Conservation (phyloP, 2,329 filamentous ascomycete genomes). For the Fusarium miscanthi region DNA sequence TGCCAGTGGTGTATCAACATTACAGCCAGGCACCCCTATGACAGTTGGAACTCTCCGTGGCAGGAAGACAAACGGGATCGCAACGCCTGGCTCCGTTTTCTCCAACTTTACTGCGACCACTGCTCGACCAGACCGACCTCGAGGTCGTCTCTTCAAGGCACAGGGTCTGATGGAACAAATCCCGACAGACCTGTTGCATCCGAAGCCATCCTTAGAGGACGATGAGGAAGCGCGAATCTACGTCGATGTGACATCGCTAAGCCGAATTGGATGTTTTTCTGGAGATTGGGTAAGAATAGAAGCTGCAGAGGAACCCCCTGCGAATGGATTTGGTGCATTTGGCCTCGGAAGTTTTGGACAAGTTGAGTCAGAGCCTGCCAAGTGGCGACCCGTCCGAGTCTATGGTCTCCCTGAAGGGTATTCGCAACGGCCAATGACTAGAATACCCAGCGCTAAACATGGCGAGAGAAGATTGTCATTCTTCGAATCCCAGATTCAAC, state of each 20-base stretch:
- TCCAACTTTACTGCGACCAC: slow-evolving; percentile 90
- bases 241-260: slow-evolving; percentile 86
- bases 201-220: slow-evolving; percentile 79
- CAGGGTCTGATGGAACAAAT: slow-evolving; percentile 80
- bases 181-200: slow-evolving; percentile 82
- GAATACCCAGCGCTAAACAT: slow-evolving; percentile 67
- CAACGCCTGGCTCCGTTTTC: slow-evolving; percentile 88
- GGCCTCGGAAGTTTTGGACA: slow-evolving; percentile 71
- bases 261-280: slow-evolving; percentile 94
- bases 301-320: slow-evolving; percentile 76
- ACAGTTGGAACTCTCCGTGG: slow-evolving; percentile 71
- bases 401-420: slow-evolving; percentile 88
- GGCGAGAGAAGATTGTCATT: slow-evolving; percentile 68
- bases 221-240: slow-evolving; percentile 92
- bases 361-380: slow-evolving; percentile 65
- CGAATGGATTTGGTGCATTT: slow-evolving; percentile 73
- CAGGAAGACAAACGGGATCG: slow-evolving; percentile 74
- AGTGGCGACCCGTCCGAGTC: slow-evolving; percentile 87
- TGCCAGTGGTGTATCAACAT: slow-evolving; percentile 81
- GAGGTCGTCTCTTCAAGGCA: slow-evolving; percentile 84
- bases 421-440: slow-evolving; percentile 68
- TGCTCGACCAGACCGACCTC: slow-evolving; percentile 75
- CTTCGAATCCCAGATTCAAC: slow-evolving; percentile 75
- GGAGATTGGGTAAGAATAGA: slow-evolving; percentile 96
- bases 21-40: slow-evolving; percentile 84